A percentile compares a stretch with the other conserved stretches of the same genome.
Evolutionary conservation across 139 green algal species (phyloP).

Genomic region (Trebouxia sp.): DNA sequence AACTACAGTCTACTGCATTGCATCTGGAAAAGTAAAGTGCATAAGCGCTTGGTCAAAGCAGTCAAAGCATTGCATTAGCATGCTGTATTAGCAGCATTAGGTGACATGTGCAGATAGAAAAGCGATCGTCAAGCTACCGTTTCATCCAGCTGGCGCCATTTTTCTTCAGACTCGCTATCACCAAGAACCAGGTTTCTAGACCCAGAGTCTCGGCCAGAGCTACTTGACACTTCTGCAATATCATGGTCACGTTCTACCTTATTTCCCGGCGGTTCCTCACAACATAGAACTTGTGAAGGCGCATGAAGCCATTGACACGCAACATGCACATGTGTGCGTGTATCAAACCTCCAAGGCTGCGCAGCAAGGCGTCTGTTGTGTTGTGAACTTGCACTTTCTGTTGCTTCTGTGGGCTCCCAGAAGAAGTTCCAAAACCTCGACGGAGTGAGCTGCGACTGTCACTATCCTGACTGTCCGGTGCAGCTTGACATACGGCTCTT

Average conservation of each 20-base stretch:
- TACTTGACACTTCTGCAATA: constrained; percentile 3
- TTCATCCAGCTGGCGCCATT: constrained; percentile 53
- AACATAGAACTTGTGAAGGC: too few species aligned
- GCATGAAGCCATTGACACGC: not conserved
- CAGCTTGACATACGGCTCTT: too few species aligned
- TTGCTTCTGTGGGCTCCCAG: constrained; percentile 49
- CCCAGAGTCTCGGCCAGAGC: not conserved
- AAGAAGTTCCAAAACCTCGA: constrained; percentile 49
- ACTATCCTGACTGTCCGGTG: too few species aligned
- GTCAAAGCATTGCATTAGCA: too few species aligned
- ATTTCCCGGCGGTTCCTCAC: too few species aligned
- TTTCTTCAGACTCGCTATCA: constrained; percentile 35
- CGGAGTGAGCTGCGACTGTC: not conserved
- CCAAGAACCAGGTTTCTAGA: not conserved
- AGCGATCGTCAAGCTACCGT: not conserved
- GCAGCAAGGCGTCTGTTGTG: constrained; percentile 5
- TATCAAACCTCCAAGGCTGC: constrained; percentile 12
- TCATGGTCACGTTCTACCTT: too few species aligned
- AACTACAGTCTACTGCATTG: too few species aligned
- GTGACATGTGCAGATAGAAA: not conserved
- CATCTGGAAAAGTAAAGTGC: too few species aligned
- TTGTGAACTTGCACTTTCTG: constrained; percentile 66
- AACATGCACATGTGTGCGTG: not conserved
- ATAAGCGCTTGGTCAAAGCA: too few species aligned
- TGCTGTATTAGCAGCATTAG: too few species aligned